phyloP scores from a whole-genome alignment of 2,329 filamentous ascomycete genomes.

The Pseudogymnoascus sp. region DNA sequence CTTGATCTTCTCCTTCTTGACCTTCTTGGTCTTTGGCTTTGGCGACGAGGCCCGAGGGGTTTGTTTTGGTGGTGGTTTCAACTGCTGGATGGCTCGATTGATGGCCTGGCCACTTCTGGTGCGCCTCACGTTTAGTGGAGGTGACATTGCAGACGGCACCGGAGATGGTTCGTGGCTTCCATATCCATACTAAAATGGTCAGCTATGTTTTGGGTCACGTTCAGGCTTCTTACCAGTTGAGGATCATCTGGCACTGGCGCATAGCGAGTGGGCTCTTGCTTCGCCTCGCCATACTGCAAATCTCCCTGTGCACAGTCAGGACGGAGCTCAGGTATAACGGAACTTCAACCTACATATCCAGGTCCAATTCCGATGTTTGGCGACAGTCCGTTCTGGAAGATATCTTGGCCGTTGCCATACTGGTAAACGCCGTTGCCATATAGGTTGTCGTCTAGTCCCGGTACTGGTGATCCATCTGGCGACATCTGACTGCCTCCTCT shows the following conservation, averaged over 20 bases:
- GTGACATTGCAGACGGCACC: constrained; percentile 36
- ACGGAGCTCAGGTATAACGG: not conserved
- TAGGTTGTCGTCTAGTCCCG: not conserved
- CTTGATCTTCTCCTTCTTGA: constrained; percentile 34
- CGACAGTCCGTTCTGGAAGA: not conserved
- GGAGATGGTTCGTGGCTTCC: constrained; percentile 48
- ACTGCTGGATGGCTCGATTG: constrained; percentile 21
- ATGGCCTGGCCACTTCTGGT: constrained; percentile 26
- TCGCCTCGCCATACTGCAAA: not conserved
- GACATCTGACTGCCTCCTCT: not conserved
- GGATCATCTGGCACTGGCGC: not conserved
- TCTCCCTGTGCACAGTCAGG: not conserved
- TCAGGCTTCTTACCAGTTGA: not conserved
- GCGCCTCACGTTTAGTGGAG: constrained; percentile 19
- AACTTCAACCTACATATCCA: not conserved
- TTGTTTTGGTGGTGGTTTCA: constrained; percentile 25
- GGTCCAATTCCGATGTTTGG: not conserved
- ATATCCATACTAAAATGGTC: constrained; percentile 33
- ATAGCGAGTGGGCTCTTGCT: not conserved
- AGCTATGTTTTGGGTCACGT: not conserved
- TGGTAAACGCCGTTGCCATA: not conserved
- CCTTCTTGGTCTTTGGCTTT: constrained; percentile 31
- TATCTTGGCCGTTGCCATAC: not conserved
- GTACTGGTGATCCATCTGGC: not conserved
- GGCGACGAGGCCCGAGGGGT: constrained; percentile 13